phyloP scores from a whole-genome alignment of 768 basidiomycete genomes.

The Kwoniella shandongensis region DNA sequence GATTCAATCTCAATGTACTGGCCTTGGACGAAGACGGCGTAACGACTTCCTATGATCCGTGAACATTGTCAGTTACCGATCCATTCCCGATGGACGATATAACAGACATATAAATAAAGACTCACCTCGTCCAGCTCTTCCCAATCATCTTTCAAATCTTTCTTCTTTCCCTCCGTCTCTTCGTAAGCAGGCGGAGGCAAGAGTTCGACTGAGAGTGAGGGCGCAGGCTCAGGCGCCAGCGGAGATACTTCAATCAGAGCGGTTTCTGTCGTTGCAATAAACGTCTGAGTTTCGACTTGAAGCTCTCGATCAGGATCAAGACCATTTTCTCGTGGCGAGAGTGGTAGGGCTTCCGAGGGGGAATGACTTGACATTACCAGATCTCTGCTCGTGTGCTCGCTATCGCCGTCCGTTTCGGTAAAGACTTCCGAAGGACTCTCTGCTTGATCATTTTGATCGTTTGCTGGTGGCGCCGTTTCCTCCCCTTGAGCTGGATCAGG shows the following conservation, averaged over 20 bases:
- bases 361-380: too few species aligned
- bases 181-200: conserved; percentile 27
- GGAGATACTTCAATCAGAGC: too few species aligned
- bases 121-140: conserved; percentile 16
- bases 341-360: too few species aligned
- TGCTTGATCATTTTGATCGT: too few species aligned
- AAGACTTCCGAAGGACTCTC: too few species aligned
- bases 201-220: neutral
- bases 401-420: too few species aligned
- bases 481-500: neutral
- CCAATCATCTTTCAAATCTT: conserved; percentile 7
- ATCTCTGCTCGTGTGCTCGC: too few species aligned
- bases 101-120: neutral
- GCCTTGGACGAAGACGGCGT: conserved; percentile 14
- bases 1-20: neutral
- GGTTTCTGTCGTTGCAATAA: too few species aligned
- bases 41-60: conserved; percentile 11
- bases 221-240: too few species aligned
- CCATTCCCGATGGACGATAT: neutral
- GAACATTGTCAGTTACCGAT: neutral
- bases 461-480: neutral
- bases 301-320: too few species aligned
- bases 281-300: too few species aligned
- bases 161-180: conserved; percentile 8
- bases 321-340: too few species aligned